These are phyloP conservation scores for Iris macrosiphon DNA, from an alignment of 106 monocot genomes.

Conservation along the genomic window DNA sequence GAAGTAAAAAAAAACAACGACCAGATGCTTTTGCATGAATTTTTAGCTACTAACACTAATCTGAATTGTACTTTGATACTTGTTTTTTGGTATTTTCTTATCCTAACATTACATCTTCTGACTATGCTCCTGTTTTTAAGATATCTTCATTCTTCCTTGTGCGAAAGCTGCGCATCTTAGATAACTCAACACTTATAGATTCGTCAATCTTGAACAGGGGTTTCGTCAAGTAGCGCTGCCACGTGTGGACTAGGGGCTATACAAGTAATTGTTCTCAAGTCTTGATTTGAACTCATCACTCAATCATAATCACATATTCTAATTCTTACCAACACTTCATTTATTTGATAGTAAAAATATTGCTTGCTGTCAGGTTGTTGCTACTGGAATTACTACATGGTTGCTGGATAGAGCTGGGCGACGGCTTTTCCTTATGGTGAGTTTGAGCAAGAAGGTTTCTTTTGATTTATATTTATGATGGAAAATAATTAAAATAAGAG, in stretches of 20 bases:
- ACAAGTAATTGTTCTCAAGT: slow-evolving; percentile 42
- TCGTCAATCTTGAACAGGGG: slow-evolving; percentile 38
- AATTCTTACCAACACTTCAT: neutral
- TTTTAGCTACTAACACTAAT: no score
- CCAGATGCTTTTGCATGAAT: no score
- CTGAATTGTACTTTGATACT: no score
- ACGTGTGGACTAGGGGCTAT: slow-evolving; percentile 84
- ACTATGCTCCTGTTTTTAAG: no score
- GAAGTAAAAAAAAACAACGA: no score
- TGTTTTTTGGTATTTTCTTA: no score
- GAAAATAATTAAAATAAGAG: neutral
- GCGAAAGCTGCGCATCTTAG: no score
- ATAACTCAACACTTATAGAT: no score
- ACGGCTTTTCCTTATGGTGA: slow-evolving; percentile 79
- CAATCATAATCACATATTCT: neutral
- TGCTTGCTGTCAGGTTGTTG: slow-evolving; percentile 52
- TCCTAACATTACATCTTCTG: no score
- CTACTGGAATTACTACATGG: slow-evolving; percentile 87
- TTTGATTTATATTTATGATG: neutral
- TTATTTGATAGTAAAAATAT: neutral
- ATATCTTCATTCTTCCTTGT: no score
- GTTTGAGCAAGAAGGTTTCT: slow-evolving; percentile 8
- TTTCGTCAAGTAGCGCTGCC: slow-evolving; percentile 52
- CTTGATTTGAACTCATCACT: neutral
- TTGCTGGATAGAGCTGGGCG: slow-evolving; percentile 87